phyloP scores from a whole-genome alignment of 2,329 filamentous ascomycete species.

The Monosporascus sp. region DNA sequence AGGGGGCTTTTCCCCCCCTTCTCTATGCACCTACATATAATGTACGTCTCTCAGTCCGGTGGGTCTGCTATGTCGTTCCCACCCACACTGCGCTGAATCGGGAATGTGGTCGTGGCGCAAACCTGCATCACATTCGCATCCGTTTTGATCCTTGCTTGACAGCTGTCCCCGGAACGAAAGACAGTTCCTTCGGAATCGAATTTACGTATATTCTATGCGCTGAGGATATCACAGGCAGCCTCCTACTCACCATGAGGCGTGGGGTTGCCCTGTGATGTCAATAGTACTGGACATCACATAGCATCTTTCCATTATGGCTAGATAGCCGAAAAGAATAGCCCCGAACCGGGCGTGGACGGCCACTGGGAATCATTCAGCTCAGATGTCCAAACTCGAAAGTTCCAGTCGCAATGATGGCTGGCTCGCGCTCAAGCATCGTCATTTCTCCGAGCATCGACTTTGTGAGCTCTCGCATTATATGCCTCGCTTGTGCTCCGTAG shows the following conservation, averaged over 20 bases:
- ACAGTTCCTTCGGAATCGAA: conserved; percentile 7
- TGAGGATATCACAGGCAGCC: too few species aligned
- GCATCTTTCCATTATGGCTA: not conserved
- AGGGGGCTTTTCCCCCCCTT: too few species aligned
- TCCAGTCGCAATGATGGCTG: not conserved
- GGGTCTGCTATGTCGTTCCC: conserved; percentile 17
- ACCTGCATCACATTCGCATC: conserved; percentile 2
- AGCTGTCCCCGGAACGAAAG: conserved; percentile 7
- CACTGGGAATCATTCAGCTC: not conserved
- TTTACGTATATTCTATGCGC: not conserved
- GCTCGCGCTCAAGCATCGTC: not conserved
- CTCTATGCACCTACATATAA: not conserved
- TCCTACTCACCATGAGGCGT: too few species aligned
- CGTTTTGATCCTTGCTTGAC: conserved; percentile 13
- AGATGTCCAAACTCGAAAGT: not conserved
- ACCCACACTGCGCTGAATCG: conserved; percentile 25
- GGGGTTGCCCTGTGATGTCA: too few species aligned
- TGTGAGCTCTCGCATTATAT: too few species aligned
- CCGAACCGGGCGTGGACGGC: not conserved
- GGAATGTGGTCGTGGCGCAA: conserved; percentile 23
- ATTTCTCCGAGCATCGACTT: too few species aligned
- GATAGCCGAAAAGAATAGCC: not conserved
- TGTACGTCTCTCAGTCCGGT: conserved; percentile 9
- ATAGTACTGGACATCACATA: not conserved
- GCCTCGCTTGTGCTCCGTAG: too few species aligned